Conservation (phyloP, 1,284 basidiomycete species). For the Ceratobasidium sp. region DNA sequence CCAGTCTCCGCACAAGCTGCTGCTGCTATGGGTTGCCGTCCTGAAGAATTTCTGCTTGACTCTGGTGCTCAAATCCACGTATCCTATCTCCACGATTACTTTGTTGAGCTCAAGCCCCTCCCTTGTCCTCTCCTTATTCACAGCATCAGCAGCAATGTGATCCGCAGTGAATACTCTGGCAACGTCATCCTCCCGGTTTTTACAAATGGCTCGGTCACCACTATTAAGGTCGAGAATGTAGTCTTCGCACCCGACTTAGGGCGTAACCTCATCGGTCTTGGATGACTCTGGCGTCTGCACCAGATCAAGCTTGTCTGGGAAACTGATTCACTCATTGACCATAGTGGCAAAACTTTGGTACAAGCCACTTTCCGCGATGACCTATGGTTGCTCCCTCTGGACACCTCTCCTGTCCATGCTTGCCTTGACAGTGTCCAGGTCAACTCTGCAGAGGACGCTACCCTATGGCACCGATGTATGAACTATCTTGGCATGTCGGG, state of each 20-base stretch:
- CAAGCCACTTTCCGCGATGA: not conserved
- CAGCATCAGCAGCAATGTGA: not conserved
- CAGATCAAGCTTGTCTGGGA: not conserved
- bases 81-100: not conserved
- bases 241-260: slow-evolving; percentile 12
- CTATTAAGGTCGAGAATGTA: not conserved
- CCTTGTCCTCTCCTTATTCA: not conserved
- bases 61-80: slow-evolving; percentile 10
- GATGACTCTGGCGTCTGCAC: not conserved
- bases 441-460: not conserved
- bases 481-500: too few relatives aligned
- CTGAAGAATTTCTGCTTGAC: not conserved
- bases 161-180: not conserved
- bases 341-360: too few relatives aligned
- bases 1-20: too few relatives aligned
- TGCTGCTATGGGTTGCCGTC: too few relatives aligned
- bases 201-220: not conserved
- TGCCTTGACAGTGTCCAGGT: not conserved
- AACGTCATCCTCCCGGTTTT: not conserved
- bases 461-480: too few relatives aligned
- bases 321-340: too few relatives aligned
- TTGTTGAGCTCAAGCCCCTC: not conserved
- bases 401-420: too few relatives aligned
- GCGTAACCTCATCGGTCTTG: not conserved
- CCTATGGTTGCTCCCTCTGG: not conserved